Base-by-base conservation (phyloP, 805 yeast genomes). In the Pichia cabralensis region DNA sequence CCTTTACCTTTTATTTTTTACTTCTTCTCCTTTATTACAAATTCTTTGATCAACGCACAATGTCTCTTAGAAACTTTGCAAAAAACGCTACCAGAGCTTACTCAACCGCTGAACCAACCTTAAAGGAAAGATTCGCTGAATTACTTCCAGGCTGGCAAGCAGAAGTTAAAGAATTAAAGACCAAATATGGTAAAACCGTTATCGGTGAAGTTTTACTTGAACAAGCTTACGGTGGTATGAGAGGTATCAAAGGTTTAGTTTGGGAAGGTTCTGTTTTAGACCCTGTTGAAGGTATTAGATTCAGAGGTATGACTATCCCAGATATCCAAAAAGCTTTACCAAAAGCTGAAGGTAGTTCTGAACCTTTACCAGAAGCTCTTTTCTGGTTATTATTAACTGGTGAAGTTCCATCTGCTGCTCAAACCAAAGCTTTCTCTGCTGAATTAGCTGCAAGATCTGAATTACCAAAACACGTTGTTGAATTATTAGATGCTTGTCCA, bases 81-180 rank as follows among this genome's bases (percentile, higher is more conserved):
- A 55, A 48, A 47, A 37, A 52, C 14, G 47, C 55, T 13, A 33
- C 55, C 23, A 55, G 65, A 49, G 53, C 61, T 31, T 61, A 61
- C 45, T 55, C 65, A 24, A 52, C 64, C 31, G 57, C 58, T 39
- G 65, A 60, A 47, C 55, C 61, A 42, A 78, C 96, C 45, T 72
- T 92, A 53, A 92, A 92, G 65, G 95, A 92, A 65, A 79, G 94
- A 60, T 88, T 92, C 58, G 94, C 86, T 38, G 94, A 84, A 57
- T 69, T 84, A 47, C 74, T 88, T 60, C 97, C 97, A 47, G 86
- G 74, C 54, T 83, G 83, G 69, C 81, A 81, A 50, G 96, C 85
- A 62, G 84, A 86, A 68, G 80, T 92, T 64, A 82, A 80, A 68
- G 74, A 77, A 52, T 77, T 89, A 62, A 86, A 89, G 65, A 71